Evolutionary conservation across 768 basidiomycete genomes (phyloP).

Genomic region (Pulveroboletus sp.): DNA sequence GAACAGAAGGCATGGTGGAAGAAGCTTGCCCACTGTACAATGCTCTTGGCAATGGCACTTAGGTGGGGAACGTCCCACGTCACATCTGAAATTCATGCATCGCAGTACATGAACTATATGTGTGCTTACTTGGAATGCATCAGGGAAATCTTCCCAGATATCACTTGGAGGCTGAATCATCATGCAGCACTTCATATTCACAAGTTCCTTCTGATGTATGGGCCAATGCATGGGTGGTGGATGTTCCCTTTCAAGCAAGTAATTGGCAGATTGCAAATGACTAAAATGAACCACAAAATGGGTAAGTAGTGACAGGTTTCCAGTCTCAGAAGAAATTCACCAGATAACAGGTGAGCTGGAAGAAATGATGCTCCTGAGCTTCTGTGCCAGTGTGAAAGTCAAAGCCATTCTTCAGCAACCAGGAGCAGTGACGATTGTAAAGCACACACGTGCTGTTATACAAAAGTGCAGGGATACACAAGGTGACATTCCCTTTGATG

Average conservation of each 20-base stretch:
- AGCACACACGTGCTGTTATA: not conserved
- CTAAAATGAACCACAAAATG: not conserved
- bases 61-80: constrained; percentile 16
- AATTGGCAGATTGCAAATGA: constrained; percentile 27
- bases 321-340: not conserved
- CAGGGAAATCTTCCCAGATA: constrained; percentile 14
- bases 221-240: constrained; percentile 35
- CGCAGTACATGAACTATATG: constrained; percentile 23
- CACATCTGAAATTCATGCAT: constrained; percentile 14
- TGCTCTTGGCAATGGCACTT: constrained; percentile 31
- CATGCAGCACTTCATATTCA: constrained; percentile 32
- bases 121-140: constrained; percentile 23
- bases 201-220: constrained; percentile 25
- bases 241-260: constrained; percentile 32
- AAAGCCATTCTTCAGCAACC: constrained; percentile 4
- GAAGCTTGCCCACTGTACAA: constrained; percentile 24
- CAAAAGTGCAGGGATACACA: not conserved
- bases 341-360: constrained; percentile 2
- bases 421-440: not conserved
- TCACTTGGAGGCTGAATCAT: constrained; percentile 27
- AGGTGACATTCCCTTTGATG: not conserved
- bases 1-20: not conserved
- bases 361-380: constrained; percentile 3
- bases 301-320: not conserved
- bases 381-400: not conserved